A percentile compares a stretch with the other conserved stretches of the same genome.
phyloP scores from a whole-genome alignment of 176 grass and related monocot species.

The Melocanna baccifera region DNA sequence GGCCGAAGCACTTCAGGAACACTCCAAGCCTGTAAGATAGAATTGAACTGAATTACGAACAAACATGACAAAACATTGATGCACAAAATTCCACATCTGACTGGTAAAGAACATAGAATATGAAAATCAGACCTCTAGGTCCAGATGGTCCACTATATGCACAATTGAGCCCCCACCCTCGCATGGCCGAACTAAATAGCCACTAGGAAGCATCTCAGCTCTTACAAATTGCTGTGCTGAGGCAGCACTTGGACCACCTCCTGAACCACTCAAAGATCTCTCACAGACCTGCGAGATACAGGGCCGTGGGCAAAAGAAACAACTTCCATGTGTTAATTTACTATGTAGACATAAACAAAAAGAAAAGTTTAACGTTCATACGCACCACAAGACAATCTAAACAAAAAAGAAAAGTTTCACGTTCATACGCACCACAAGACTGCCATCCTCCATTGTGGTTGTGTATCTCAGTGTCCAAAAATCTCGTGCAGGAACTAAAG shows the following conservation, averaged over 20 bases:
- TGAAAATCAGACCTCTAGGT: slow-evolving; percentile 69
- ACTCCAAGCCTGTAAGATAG: slow-evolving; percentile 70
- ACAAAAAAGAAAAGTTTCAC: slow-evolving; percentile 10
- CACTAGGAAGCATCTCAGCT: slow-evolving; percentile 97
- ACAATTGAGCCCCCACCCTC: slow-evolving; percentile 89
- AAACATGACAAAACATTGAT: background rate
- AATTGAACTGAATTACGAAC: slow-evolving; percentile 8
- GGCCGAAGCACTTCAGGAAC: slow-evolving; percentile 94
- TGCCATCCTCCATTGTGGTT: slow-evolving; percentile 80
- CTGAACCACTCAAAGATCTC: slow-evolving; percentile 91
- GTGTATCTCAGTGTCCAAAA: slow-evolving; percentile 98
- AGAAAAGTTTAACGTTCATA: slow-evolving; percentile 17
- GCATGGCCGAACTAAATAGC: slow-evolving; percentile 85
- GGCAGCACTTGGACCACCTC: slow-evolving; percentile 60
- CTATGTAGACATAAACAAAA: background rate
- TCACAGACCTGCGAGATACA: slow-evolving; percentile 73
- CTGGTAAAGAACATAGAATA: background rate
- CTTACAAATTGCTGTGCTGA: slow-evolving; percentile 85
- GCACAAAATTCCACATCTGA: background rate
- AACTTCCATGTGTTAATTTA: background rate
- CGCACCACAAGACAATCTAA: slow-evolving; percentile 56
- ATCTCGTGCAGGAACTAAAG: slow-evolving; percentile 87
- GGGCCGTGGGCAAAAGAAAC: slow-evolving; percentile 24
- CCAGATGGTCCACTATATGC: slow-evolving; percentile 97
- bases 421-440: slow-evolving; percentile 67